Base-by-base conservation (phyloP, 2,329 filamentous ascomycete genomes). In the Camptophora hylomeconis region DNA sequence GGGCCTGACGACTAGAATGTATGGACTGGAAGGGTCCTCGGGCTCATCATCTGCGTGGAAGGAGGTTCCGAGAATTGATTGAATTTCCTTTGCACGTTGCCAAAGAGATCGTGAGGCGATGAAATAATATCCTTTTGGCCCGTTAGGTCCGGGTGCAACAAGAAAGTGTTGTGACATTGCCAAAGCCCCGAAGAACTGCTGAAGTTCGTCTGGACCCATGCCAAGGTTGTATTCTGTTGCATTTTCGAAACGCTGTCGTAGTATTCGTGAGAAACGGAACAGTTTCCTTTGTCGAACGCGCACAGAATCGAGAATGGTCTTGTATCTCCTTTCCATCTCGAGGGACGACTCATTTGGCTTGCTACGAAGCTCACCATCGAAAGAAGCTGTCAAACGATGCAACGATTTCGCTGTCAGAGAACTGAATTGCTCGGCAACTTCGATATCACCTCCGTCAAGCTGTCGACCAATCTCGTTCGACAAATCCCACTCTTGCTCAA, bases 401-500 rank as follows among this genome's bases (percentile, higher is more conserved):
- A 95, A 67, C 6, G 87, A 86, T 56, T 94, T 95, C 48, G 82
- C 86, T 1, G 89, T 95, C 38, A 98, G 66, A 15, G 82, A 82
- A 52, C 72, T 69, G 53, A 98, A 98, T 51, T 98, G 89, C 59
- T 95, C 89, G 2, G 89, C 89, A 22, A 95, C 89, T 57, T 95
- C 87, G 21, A 95, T 80, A 51, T 95, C 84, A 38, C 89, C 92
- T 17, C 82, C 80, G 44, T 92, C 77, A n/a, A 98, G 68, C 50
- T 89, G 80, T 26, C 81, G 73, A 15, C 87, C 89, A 32, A 98
- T 82, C 45, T 86, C 76, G 47, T 95, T 95, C 30, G 81, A 92
- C 48, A 95, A 95, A 33, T 84, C 83, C 89, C 89, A 98, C 56
- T 98, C 89, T 47, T 93, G 84, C 50, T 94, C 92, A 26, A 98